Conservation (phyloP, 805 yeast species). For the Teunomyces atbi region DNA sequence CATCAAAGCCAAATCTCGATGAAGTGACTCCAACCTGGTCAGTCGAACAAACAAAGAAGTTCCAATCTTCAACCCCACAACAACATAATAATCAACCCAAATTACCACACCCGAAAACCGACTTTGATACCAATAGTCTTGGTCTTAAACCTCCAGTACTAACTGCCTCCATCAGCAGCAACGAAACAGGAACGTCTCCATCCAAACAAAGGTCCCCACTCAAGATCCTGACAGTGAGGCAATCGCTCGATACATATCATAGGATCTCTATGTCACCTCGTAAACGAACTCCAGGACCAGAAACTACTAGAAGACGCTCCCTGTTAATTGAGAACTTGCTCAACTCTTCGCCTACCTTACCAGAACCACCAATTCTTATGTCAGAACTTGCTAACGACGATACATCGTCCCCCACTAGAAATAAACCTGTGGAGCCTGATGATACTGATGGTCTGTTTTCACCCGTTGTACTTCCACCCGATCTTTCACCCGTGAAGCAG, state of each 20-base stretch:
- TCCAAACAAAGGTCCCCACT: constrained; percentile 13
- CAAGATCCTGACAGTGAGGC: constrained; percentile 27
- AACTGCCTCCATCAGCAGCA: constrained; percentile 11
- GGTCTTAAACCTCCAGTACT: constrained; percentile 15
- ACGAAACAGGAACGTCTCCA: neutral
- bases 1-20: constrained; percentile 18
- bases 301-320: constrained; percentile 22
- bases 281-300: constrained; percentile 22
- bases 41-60: constrained; percentile 20
- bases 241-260: constrained; percentile 31
- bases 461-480: constrained; percentile 19
- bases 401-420: constrained; percentile 7
- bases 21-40: constrained; percentile 38
- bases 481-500: constrained; percentile 16
- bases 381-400: constrained; percentile 31
- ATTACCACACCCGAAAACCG: constrained; percentile 4
- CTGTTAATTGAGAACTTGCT: constrained; percentile 34
- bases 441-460: constrained; percentile 12
- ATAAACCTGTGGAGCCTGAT: constrained; percentile 5
- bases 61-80: constrained; percentile 31
- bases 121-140: constrained; percentile 19
- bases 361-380: constrained; percentile 41
- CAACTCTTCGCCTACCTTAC: constrained; percentile 44
- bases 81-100: constrained; percentile 14
- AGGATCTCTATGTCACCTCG: constrained; percentile 31